A percentile compares a stretch with the other conserved stretches of the same genome.
Evolutionary conservation across 2,329 filamentous ascomycete species (phyloP).

Genomic region (Colletotrichum phormii): DNA sequence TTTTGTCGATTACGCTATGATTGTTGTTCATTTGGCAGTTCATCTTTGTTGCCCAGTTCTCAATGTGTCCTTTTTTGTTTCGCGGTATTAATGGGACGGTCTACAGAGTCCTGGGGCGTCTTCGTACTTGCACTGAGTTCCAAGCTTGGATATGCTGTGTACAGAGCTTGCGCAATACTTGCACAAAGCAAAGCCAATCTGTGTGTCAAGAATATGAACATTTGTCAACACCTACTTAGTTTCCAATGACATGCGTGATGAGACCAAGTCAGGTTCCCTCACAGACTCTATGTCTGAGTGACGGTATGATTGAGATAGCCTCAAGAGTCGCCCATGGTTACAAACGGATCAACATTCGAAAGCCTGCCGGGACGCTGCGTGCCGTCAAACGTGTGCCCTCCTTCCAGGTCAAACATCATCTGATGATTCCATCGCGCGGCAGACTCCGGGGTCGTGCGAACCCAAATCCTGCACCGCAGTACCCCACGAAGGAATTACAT

Average conservation of each 20-base stretch:
- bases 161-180: constrained; percentile 24
- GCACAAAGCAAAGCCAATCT: constrained; percentile 28
- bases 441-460: background rate
- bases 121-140: background rate
- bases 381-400: background rate
- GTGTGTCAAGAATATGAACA: constrained; percentile 15
- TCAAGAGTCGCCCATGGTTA: background rate
- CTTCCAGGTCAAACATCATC: constrained; percentile 15
- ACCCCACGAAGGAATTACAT: background rate
- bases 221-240: background rate
- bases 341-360: background rate
- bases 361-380: background rate
- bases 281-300: too few species aligned
- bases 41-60: background rate
- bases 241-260: background rate
- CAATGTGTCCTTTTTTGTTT: constrained; percentile 13
- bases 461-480: background rate
- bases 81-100: constrained; percentile 21
- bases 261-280: background rate
- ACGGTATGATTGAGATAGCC: too few species aligned
- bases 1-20: constrained; percentile 11
- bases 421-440: background rate
- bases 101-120: constrained; percentile 15
- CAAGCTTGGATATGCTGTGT: constrained; percentile 14
- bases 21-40: constrained; percentile 14